phyloP scores from a whole-genome alignment of 1,284 basidiomycete species.

The Hypsizygus ulmarius region DNA sequence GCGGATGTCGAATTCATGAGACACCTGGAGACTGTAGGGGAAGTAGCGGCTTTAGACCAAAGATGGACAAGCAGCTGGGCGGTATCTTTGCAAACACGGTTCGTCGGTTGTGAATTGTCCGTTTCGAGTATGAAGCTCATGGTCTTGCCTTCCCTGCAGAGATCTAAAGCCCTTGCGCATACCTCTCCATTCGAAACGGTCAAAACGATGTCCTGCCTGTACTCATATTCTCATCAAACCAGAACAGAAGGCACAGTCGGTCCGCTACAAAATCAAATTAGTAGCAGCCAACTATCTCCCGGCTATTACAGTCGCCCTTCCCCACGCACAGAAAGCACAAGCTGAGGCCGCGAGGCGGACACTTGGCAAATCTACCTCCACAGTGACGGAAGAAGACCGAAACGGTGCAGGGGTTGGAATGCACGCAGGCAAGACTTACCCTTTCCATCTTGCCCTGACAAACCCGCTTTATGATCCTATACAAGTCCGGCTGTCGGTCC shows the following conservation, averaged over 20 bases:
- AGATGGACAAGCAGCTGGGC: slow-evolving; percentile 84
- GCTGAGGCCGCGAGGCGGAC: slow-evolving; percentile 49
- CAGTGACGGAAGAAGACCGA: slow-evolving; percentile 40
- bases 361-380: slow-evolving; percentile 40
- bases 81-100: slow-evolving; percentile 64
- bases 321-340: slow-evolving; percentile 46
- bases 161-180: slow-evolving; percentile 86
- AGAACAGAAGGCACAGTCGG: slow-evolving; percentile 92
- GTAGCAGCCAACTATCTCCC: slow-evolving; percentile 94
- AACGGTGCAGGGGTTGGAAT: slow-evolving; percentile 43
- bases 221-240: slow-evolving; percentile 97
- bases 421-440: slow-evolving; percentile 74
- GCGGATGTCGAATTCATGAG: slow-evolving; percentile 69
- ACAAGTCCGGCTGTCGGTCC: slow-evolving; percentile 77
- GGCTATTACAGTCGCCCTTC: slow-evolving; percentile 72
- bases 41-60: slow-evolving; percentile 74
- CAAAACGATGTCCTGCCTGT: slow-evolving; percentile 93
- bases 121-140: slow-evolving; percentile 8
- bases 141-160: slow-evolving; percentile 39
- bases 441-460: slow-evolving; percentile 85
- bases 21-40: slow-evolving; percentile 55
- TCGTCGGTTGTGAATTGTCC: slow-evolving; percentile 26
- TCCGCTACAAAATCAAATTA: slow-evolving; percentile 95
- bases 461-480: slow-evolving; percentile 96
- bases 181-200: slow-evolving; percentile 88